phyloP scores from a whole-genome alignment of 192 early-diverging fungal genomes.

The Gonapodya sp. region DNA sequence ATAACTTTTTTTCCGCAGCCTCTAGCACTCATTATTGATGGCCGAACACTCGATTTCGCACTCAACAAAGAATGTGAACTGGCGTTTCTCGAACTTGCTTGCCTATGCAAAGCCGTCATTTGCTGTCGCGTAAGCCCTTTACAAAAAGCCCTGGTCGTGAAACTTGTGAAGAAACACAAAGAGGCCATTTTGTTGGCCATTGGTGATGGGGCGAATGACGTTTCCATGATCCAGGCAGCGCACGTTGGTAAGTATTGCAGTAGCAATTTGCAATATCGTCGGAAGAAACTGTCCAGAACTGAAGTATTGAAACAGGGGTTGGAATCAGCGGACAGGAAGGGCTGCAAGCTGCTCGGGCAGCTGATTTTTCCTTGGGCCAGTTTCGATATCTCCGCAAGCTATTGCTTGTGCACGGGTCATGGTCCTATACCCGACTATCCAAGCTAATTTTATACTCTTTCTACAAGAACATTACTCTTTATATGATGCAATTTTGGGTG shows the following conservation, averaged over 20 bases:
- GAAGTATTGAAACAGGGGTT: slow-evolving; percentile 54
- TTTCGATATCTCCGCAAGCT: slow-evolving; percentile 92
- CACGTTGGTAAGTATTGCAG: slow-evolving; percentile 1
- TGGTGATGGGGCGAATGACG: slow-evolving; percentile 98
- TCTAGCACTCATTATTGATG: slow-evolving; percentile 92
- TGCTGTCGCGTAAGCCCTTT: slow-evolving; percentile 98
- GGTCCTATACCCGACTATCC: slow-evolving; percentile 91
- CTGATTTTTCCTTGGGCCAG: slow-evolving; percentile 98
- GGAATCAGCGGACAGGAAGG: slow-evolving; percentile 96
- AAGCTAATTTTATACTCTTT: slow-evolving; percentile 97
- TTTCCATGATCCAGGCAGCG: slow-evolving; percentile 93
- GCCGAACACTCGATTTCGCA: slow-evolving; percentile 83
- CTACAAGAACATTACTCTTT: slow-evolving; percentile 98
- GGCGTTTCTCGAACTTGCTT: slow-evolving; percentile 81
- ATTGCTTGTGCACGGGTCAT: slow-evolving; percentile 90
- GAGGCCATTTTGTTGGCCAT: slow-evolving; percentile 89
- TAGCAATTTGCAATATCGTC: background rate
- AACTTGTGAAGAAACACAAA: slow-evolving; percentile 87
- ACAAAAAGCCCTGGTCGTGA: slow-evolving; percentile 96
- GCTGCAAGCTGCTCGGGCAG: slow-evolving; percentile 88
- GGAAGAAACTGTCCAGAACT: background rate
- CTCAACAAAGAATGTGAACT: slow-evolving; percentile 65
- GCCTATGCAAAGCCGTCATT: slow-evolving; percentile 86
- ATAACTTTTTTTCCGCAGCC: slow-evolving; percentile 28
- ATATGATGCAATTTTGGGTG: slow-evolving; percentile 95